Evolutionary conservation across 2,329 filamentous ascomycete species (phyloP).

Genomic region (Diplodia mutila): DNA sequence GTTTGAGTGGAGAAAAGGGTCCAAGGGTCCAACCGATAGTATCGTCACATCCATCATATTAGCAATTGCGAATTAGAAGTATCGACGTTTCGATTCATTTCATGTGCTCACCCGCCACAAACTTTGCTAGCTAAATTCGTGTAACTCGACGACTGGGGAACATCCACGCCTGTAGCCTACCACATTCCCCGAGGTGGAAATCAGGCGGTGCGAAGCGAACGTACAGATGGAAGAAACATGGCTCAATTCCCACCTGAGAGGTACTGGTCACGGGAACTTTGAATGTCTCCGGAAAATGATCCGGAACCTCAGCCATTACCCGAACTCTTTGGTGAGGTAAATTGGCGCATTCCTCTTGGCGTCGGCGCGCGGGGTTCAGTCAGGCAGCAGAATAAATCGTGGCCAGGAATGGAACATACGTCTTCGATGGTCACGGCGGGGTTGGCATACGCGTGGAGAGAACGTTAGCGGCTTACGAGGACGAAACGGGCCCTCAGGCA

Average conservation of each 20-base stretch:
- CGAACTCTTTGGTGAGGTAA: neutral
- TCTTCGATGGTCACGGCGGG: neutral
- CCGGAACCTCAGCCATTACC: no score
- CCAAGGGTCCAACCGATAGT: neutral
- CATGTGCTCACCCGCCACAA: no score
- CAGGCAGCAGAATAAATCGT: constrained; percentile 17
- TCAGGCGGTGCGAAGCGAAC: no score
- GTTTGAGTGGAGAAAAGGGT: neutral
- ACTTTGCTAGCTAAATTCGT: no score
- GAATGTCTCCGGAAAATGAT: neutral
- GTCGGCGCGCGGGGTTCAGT: neutral
- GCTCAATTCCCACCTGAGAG: no score
- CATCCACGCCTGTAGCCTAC: no score
- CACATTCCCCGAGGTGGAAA: no score
- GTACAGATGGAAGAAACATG: no score
- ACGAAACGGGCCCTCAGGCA: neutral
- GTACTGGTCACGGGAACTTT: neutral
- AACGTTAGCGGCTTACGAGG: constrained; percentile 1
- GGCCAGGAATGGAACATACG: neutral
- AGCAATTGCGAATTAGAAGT: no score
- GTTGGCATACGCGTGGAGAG: neutral
- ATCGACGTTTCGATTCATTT: no score
- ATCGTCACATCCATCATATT: no score
- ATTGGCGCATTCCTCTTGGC: neutral
- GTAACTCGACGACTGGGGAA: no score